A percentile compares a stretch with the other conserved stretches of the same genome.
Evolutionary conservation across 2,329 filamentous ascomycete genomes (phyloP).

Genomic region (Penicillium janthinellum): DNA sequence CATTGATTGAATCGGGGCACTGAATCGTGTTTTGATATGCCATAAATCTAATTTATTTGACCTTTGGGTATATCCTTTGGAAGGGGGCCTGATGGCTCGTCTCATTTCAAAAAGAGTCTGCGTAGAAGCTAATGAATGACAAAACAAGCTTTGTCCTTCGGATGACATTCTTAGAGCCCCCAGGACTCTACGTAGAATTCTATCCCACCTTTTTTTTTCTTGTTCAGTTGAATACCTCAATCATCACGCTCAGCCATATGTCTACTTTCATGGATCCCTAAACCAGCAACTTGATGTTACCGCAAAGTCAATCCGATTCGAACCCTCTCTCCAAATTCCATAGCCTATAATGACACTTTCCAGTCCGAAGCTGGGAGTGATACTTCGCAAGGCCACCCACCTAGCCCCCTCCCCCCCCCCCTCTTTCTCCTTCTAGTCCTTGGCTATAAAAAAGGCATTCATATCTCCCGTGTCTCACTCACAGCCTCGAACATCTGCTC

Average conservation of each 20-base stretch:
- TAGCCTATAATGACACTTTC: too few relatives aligned
- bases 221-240: neutral
- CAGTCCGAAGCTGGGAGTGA: neutral
- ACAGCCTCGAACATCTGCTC: neutral
- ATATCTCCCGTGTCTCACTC: neutral
- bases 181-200: too few relatives aligned
- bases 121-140: too few relatives aligned
- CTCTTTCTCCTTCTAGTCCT: neutral
- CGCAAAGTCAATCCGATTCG: too few relatives aligned
- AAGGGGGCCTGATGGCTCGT: neutral
- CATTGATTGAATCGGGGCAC: neutral
- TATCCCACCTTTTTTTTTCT: neutral
- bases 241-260: neutral
- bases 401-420: neutral
- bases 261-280: neutral
- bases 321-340: too few relatives aligned
- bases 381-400: neutral
- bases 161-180: too few relatives aligned
- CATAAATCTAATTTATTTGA: too few relatives aligned
- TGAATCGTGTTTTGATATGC: too few relatives aligned
- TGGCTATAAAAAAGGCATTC: neutral
- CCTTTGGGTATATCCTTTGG: neutral
- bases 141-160: too few relatives aligned
- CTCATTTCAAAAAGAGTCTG: neutral
- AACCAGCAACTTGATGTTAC: too few relatives aligned